Evolutionary conservation across 768 basidiomycete species (phyloP), one percentile per base, ranked within the genome.

Genomic region (Trametes punicea): DNA sequence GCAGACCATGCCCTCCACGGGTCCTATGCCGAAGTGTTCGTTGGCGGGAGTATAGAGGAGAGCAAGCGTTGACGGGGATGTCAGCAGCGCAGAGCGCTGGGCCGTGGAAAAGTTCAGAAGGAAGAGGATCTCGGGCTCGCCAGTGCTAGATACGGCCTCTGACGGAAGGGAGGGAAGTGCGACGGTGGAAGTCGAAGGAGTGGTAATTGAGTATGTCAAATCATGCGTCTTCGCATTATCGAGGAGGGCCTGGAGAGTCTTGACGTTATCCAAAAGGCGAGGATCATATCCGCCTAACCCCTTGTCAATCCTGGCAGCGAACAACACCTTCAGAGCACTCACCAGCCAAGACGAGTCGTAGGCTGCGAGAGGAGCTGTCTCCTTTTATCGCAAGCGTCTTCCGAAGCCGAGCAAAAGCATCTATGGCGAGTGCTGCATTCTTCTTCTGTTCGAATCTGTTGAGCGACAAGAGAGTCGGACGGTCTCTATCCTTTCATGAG

Each of bases 391-490:
- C 51, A 11, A 70, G 48, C 15, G 61, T 67, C 40, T 69, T 70
- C 38, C 73, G 72, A 33, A 92, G 69, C 11, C 73, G 69, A 1
- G 88, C 84, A 64, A 94, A 98, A 0, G 95, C 75, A 39, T 84
- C 73, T 6, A 98, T 75, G 0, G 95, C 97, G 2, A 99, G 77
- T 1, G 81, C 81, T 0, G 79, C 79, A 62, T 98, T 96, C 74
- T 99, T 99, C 77, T 98, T 98, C 65, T 79, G 82, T 71, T 99
- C 97, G 66, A 96, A 98, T 2, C 96, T 88, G 68, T 99, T 98
- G 31, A 98, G 74, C 4, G 95, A 92, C 0, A 98, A 66, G 3
- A 98, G 70, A 0, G 91, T 93, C 0, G 88, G 90, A 3, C 78
- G 77, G 30, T 80, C 69, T 39, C 85, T 86, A 27, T 29, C 21